Conservation (phyloP, 495 filamentous ascomycete species). For the Talaromyces wortmannii region DNA sequence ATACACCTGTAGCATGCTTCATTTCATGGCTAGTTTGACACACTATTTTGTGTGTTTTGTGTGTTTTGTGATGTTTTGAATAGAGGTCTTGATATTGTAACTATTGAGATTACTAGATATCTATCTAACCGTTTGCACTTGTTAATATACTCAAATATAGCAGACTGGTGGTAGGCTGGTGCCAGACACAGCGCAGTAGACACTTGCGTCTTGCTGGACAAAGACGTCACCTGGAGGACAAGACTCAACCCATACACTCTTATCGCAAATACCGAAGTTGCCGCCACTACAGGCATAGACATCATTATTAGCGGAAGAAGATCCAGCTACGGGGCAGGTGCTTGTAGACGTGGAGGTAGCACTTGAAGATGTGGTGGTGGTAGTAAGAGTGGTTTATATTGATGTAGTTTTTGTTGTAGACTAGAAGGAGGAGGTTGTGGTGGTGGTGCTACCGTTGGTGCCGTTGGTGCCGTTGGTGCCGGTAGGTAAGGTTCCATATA, state of each 20-base stretch:
- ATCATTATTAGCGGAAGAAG: background rate
- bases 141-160: background rate
- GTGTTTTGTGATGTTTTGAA: background rate
- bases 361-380: background rate
- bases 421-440: background rate
- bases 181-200: background rate
- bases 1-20: too few relatives aligned
- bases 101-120: background rate
- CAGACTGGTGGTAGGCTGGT: background rate
- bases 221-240: background rate
- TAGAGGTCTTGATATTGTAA: background rate
- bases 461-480: background rate
- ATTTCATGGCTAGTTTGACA: too few relatives aligned
- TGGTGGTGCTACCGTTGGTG: background rate
- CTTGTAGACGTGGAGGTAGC: background rate
- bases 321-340: background rate
- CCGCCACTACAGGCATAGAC: background rate
- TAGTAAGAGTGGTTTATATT: background rate
- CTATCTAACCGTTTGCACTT: background rate
- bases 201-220: background rate
- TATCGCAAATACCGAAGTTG: background rate
- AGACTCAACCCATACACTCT: background rate
- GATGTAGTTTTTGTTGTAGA: background rate
- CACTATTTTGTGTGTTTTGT: too few relatives aligned
- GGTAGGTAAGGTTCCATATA: slow-evolving; percentile 1